Base-by-base conservation (phyloP, 306 rosid genomes). In the Cucurbita ficifolia region DNA sequence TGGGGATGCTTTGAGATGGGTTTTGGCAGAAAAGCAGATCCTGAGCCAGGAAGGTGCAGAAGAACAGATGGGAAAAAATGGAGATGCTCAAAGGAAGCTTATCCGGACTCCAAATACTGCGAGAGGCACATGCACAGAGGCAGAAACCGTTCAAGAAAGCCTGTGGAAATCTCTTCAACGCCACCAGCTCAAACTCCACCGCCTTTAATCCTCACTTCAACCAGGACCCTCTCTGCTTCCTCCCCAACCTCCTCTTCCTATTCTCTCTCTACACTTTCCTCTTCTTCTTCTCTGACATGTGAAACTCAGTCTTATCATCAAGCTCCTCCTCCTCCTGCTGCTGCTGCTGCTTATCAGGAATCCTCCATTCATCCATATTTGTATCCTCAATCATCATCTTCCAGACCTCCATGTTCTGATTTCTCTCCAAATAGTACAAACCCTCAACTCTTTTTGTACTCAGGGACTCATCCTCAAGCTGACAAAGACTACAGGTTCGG, bases 131-230 rank as follows among this genome's bases (percentile, higher is more conserved):
- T 95, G 99, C 99, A 95, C 75, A 85, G 99, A 81, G 99, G 99
- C 84, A 89, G 91, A 80, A 91, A 91, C 84, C 99, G 99, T 95
- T 95, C 99, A 95, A 95, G 99, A 95, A 95, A 91, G 99, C 99
- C 92, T 89, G 99, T 94, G 99, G 99, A 95, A 95, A 84, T 85
- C 81, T 78, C 93, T 75, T 84, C 90, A 24, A 48, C 77, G 21
- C 54, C 73, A 45, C 9, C 72, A 64, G 42, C 51, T 64, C 40
- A 82, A 57, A 63, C 84, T 1, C 53, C 54, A 36, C 8, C 79
- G 10, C 40, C 84, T 38, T 24, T 72, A 61, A 62, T 79, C 19
- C 36, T 82, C 40, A 55, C 76, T 11, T 78, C 76, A 71, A 61
- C 70, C 17, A 14, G 75, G 67, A 68, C 5, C 56, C 49, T 40